phyloP scores from a whole-genome alignment of 2,329 filamentous ascomycete genomes.

The Colletotrichum endophyticum region DNA sequence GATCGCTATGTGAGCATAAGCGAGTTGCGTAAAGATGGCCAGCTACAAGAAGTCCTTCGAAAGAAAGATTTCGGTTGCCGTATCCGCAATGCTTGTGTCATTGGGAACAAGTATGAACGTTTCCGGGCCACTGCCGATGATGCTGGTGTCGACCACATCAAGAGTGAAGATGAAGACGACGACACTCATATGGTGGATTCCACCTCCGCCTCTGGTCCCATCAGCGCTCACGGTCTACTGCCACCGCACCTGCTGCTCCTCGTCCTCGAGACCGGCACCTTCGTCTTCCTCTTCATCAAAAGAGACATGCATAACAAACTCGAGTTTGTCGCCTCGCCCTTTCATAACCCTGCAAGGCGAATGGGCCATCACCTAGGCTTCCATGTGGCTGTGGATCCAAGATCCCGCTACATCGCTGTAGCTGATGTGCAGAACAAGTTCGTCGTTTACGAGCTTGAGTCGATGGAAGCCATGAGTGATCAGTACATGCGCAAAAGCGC shows the following conservation, averaged over 20 bases:
- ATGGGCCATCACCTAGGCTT: constrained; percentile 62
- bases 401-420: constrained; percentile 71
- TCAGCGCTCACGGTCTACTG: constrained; percentile 32
- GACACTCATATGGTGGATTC: constrained; percentile 36
- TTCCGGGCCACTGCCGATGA: constrained; percentile 35
- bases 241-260: constrained; percentile 85
- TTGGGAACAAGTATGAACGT: constrained; percentile 60
- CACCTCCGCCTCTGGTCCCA: constrained; percentile 10
- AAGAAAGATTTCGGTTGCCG: constrained; percentile 80
- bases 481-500: constrained; percentile 50
- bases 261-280: constrained; percentile 73
- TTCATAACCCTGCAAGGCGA: constrained; percentile 60
- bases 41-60: constrained; percentile 75
- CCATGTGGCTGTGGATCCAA: constrained; percentile 78
- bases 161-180: constrained; percentile 44
- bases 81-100: constrained; percentile 79
- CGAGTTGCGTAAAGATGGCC: constrained; percentile 72
- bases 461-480: constrained; percentile 53
- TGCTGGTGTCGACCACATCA: constrained; percentile 28
- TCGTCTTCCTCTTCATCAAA: constrained; percentile 77
- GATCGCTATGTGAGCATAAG: constrained; percentile 83
- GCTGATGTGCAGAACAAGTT: constrained; percentile 74
- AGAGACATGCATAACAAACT: constrained; percentile 46
- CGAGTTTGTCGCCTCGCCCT: constrained; percentile 65
- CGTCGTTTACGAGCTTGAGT: constrained; percentile 72